Percentiles rank a stretch among this genome's conserved stretches.
phyloP scores from a whole-genome alignment of 768 basidiomycete species.

The Pleurotus salmoneostramineus region DNA sequence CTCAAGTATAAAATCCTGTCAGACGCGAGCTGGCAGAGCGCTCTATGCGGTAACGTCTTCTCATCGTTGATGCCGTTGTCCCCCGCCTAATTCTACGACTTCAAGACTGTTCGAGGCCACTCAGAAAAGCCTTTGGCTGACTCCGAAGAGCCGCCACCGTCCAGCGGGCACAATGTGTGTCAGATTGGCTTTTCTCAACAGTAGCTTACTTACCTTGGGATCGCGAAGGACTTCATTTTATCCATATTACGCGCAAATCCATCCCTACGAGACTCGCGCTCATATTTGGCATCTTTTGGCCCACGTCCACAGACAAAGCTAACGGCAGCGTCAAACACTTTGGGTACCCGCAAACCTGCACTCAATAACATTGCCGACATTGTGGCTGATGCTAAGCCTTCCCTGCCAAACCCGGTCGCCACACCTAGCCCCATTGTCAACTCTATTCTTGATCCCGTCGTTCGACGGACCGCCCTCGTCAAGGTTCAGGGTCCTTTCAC shows the following conservation, averaged over 20 bases:
- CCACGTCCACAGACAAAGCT: conserved; percentile 44
- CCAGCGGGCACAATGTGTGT: conserved; percentile 43
- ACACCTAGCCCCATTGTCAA: conserved; percentile 56
- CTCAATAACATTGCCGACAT: conserved; percentile 18
- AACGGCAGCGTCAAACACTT: conserved; percentile 20
- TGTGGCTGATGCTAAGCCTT: conserved; percentile 27
- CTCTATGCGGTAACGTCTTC: conserved; percentile 49
- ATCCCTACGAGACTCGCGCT: conserved; percentile 84
- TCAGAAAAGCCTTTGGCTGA: conserved; percentile 28
- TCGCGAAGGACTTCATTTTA: conserved; percentile 85
- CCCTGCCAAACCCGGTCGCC: conserved; percentile 27
- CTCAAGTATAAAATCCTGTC: conserved; percentile 28
- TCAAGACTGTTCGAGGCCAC: conserved; percentile 39
- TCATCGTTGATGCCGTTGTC: background rate
- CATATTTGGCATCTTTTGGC: conserved; percentile 90
- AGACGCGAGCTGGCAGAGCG: conserved; percentile 41
- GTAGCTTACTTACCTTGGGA: background rate
- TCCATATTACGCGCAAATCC: conserved; percentile 93
- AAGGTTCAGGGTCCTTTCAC: conserved; percentile 97
- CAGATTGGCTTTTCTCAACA: background rate
- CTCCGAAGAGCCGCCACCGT: conserved; percentile 34
- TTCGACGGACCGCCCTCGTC: conserved; percentile 87
- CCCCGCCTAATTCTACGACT: conserved; percentile 10
- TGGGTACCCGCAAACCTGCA: conserved; percentile 21
- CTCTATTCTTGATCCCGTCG: conserved; percentile 81